Evolutionary conservation across 306 rosid species (phyloP).

Genomic region (Argentina anserina): DNA sequence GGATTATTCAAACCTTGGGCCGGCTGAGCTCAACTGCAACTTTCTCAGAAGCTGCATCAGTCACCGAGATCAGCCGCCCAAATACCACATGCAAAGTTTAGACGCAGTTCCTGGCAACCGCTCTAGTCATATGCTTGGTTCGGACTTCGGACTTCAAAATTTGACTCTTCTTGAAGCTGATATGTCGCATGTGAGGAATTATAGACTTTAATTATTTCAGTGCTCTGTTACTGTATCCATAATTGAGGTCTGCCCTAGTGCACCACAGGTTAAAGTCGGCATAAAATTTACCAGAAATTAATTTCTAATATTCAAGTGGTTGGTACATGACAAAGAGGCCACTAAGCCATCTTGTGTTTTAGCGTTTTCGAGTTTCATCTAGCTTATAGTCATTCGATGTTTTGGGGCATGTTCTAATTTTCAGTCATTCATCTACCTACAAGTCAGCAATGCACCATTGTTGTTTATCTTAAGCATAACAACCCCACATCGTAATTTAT

Average conservation of each 20-base stretch:
- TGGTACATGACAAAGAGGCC: background rate
- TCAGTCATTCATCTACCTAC: background rate
- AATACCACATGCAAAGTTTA: background rate
- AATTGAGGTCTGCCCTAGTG: background rate
- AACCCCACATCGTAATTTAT: background rate
- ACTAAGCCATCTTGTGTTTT: background rate
- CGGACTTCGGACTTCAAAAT: background rate
- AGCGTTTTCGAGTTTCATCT: background rate
- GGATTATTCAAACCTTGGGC: background rate
- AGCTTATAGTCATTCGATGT: background rate
- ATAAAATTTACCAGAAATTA: background rate
- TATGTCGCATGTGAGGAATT: background rate
- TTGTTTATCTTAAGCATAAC: background rate
- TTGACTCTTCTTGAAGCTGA: background rate
- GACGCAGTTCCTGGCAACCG: background rate
- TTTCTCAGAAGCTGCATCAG: background rate
- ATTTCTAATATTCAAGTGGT: background rate
- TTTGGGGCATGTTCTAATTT: background rate
- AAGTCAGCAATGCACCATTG: background rate
- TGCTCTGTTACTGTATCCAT: background rate
- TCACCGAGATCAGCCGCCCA: background rate
- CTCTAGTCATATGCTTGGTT: background rate
- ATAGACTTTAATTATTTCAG: background rate
- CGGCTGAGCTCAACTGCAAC: background rate
- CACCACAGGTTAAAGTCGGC: background rate